Percentiles rank a stretch among this genome's conserved stretches.
Evolutionary conservation across 2,329 filamentous ascomycete genomes (phyloP).

Genomic region (Scedosporium dehoogii): DNA sequence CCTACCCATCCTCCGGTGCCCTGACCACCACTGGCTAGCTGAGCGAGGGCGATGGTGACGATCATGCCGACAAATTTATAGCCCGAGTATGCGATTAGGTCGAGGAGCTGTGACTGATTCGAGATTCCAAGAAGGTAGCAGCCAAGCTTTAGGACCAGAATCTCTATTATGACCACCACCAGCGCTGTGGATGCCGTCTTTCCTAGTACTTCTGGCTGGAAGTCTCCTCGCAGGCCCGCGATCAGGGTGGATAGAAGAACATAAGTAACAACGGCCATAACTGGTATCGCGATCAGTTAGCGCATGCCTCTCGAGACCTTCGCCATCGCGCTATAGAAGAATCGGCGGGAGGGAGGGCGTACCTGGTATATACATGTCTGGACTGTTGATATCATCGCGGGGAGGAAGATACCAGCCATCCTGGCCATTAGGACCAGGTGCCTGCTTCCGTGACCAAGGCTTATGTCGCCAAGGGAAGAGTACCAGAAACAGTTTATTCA

Average conservation of each 20-base stretch:
- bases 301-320: background rate
- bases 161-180: slow-evolving; percentile 76
- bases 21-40: slow-evolving; percentile 66
- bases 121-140: slow-evolving; percentile 91
- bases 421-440: slow-evolving; percentile 57
- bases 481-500: slow-evolving; percentile 86
- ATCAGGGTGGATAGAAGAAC: slow-evolving; percentile 87
- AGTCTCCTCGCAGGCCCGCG: slow-evolving; percentile 79
- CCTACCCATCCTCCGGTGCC: slow-evolving; percentile 82
- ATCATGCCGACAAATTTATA: slow-evolving; percentile 99
- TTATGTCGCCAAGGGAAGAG: slow-evolving; percentile 97
- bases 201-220: slow-evolving; percentile 87
- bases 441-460: slow-evolving; percentile 89
- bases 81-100: slow-evolving; percentile 90
- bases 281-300: slow-evolving; percentile 19
- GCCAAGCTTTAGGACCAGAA: slow-evolving; percentile 80
- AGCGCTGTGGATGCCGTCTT: slow-evolving; percentile 79
- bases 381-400: slow-evolving; percentile 91
- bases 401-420: slow-evolving; percentile 80
- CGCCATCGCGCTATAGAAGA: background rate
- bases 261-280: slow-evolving; percentile 97
- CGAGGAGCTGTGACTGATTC: slow-evolving; percentile 85
- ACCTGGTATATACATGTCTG: slow-evolving; percentile 96
- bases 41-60: slow-evolving; percentile 69
- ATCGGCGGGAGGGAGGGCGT: slow-evolving; percentile 1